Percentiles rank a stretch among this genome's conserved stretches.
Conservation (phyloP, 73 alveolate species). For the Durusdinium trenchii region DNA sequence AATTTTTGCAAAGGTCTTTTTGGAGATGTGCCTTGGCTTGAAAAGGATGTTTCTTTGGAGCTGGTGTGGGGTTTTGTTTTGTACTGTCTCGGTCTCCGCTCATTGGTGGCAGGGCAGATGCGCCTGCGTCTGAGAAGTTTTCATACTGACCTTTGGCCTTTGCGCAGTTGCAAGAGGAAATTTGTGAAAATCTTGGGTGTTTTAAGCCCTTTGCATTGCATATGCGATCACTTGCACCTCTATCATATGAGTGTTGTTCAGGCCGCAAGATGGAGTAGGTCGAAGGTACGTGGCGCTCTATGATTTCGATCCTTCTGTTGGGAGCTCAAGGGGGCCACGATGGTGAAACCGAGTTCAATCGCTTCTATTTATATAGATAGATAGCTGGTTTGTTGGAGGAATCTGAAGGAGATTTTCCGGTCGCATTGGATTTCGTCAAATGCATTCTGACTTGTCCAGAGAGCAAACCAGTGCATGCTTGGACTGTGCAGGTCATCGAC, state of each 20-base stretch:
- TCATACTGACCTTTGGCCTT: background rate
- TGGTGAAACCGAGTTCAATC: background rate
- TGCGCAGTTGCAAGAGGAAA: background rate
- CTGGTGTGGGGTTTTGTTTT: background rate
- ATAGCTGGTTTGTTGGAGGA: too few relatives aligned
- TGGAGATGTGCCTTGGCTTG: background rate
- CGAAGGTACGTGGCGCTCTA: constrained; percentile 66
- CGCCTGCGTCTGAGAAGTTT: background rate
- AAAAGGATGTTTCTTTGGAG: background rate
- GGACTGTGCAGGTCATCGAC: constrained; percentile 64
- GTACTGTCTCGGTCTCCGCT: background rate
- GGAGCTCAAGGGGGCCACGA: background rate
- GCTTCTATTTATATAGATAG: background rate
- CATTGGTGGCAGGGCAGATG: constrained; percentile 4
- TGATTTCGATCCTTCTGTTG: constrained; percentile 73
- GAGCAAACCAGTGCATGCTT: background rate
- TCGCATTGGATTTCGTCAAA: too few relatives aligned
- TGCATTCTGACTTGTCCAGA: too few relatives aligned
- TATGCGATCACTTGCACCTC: too few relatives aligned
- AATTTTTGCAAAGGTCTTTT: too few relatives aligned
- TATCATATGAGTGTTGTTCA: background rate
- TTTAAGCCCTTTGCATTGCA: background rate
- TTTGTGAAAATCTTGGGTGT: background rate
- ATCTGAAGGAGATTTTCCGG: background rate
- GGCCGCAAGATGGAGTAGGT: constrained; percentile 81